Evolutionary conservation across 345 rosid genomes (phyloP).

Genomic region (Eucalyptus sp.): DNA sequence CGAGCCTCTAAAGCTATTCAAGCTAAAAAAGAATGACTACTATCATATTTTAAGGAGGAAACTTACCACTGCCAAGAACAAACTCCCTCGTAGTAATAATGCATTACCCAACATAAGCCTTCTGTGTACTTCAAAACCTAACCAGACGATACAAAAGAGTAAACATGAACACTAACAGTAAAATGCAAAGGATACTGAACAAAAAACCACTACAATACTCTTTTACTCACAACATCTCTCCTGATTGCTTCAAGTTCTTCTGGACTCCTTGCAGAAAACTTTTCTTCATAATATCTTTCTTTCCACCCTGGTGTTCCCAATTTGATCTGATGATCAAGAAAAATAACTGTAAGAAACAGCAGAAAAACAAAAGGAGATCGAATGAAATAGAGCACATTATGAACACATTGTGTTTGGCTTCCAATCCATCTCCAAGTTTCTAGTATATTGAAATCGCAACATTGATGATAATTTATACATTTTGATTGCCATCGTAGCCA

Average conservation of each 20-base stretch:
- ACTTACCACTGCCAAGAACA: constrained; percentile 97
- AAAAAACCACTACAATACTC: not conserved
- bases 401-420: not conserved
- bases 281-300: constrained; percentile 90
- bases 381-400: not conserved
- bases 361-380: not conserved
- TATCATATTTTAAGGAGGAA: not conserved
- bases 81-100: constrained; percentile 91
- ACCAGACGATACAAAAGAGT: not conserved
- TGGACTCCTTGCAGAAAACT: constrained; percentile 44
- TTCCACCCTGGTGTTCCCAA: constrained; percentile 86
- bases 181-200: not conserved
- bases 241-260: constrained; percentile 70
- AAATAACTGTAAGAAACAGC: not conserved
- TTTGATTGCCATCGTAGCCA: not conserved
- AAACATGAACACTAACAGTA: not conserved
- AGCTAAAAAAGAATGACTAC: not conserved
- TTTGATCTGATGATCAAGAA: constrained; percentile 36
- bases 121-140: constrained; percentile 78
- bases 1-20: not conserved
- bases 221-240: constrained; percentile 74
- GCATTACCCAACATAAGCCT: constrained; percentile 99
- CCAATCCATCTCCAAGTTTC: not conserved
- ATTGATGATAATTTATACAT: not conserved
- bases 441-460: not conserved